phyloP scores from a whole-genome alignment of 495 filamentous ascomycete species.

The Bacidia rubella region DNA sequence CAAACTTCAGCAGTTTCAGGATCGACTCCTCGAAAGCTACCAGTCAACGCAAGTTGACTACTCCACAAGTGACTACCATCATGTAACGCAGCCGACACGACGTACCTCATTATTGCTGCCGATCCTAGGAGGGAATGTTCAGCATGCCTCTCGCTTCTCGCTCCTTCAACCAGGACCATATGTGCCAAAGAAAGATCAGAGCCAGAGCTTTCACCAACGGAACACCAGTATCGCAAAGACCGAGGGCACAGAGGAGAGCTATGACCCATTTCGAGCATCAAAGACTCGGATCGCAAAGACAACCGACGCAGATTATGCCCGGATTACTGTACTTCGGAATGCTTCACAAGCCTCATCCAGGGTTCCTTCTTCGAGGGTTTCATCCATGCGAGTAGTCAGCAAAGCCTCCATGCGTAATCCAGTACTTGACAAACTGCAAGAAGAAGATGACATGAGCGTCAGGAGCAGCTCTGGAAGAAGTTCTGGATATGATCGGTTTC shows the following conservation, averaged over 20 bases:
- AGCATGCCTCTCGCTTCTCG: constrained; percentile 50
- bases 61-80: constrained; percentile 79
- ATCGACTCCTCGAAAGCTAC: constrained; percentile 76
- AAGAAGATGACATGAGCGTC: constrained; percentile 12
- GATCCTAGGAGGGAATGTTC: background rate
- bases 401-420: constrained; percentile 13
- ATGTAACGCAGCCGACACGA: constrained; percentile 40
- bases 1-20: constrained; percentile 62
- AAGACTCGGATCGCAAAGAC: constrained; percentile 28
- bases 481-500: constrained; percentile 9
- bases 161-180: constrained; percentile 50
- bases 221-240: constrained; percentile 10
- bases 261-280: constrained; percentile 74
- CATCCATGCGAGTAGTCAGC: too few relatives aligned
- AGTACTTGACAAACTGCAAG: constrained; percentile 7
- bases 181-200: constrained; percentile 22
- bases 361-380: constrained; percentile 7
- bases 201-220: constrained; percentile 21
- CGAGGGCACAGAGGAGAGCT: constrained; percentile 41
- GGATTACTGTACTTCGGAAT: constrained; percentile 53
- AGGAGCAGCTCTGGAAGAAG: constrained; percentile 7
- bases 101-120: constrained; percentile 16
- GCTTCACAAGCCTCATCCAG: constrained; percentile 7
- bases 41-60: constrained; percentile 54
- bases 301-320: constrained; percentile 31